Percentiles rank a stretch among this genome's conserved stretches.
Evolutionary conservation across 2,329 filamentous ascomycete genomes (phyloP).

Genomic region (Aspergillus fumigatiaffinis): DNA sequence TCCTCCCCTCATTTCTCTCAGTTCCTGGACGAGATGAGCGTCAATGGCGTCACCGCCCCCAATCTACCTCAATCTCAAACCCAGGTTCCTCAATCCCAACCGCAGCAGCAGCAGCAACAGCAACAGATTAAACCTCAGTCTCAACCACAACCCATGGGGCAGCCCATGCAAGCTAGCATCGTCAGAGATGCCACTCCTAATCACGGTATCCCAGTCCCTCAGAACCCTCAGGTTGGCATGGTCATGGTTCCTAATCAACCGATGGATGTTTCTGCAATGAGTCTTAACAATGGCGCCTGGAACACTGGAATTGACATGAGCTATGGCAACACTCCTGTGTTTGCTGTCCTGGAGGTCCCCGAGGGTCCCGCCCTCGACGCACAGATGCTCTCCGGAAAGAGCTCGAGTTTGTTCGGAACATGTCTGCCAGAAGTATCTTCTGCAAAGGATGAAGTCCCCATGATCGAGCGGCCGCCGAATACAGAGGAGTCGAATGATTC

Average conservation of each 20-base stretch:
- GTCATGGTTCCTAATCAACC: slow-evolving; percentile 76
- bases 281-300: slow-evolving; percentile 48
- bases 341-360: slow-evolving; percentile 67
- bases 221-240: slow-evolving; percentile 66
- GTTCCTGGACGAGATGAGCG: slow-evolving; percentile 69
- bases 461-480: slow-evolving; percentile 40
- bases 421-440: slow-evolving; percentile 34
- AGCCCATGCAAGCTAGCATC: slow-evolving; percentile 45
- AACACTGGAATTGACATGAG: slow-evolving; percentile 45
- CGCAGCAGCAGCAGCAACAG: slow-evolving; percentile 36
- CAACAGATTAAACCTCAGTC: slow-evolving; percentile 34
- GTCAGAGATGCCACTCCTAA: slow-evolving; percentile 67
- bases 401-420: slow-evolving; percentile 50
- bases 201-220: slow-evolving; percentile 54
- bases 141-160: slow-evolving; percentile 38
- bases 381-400: slow-evolving; percentile 67
- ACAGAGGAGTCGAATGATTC: slow-evolving; percentile 13
- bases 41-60: slow-evolving; percentile 49
- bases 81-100: slow-evolving; percentile 3
- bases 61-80: slow-evolving; percentile 21
- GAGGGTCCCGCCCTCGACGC: slow-evolving; percentile 60
- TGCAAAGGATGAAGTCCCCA: slow-evolving; percentile 48
- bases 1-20: slow-evolving; percentile 77
- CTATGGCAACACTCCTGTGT: slow-evolving; percentile 47
- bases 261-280: slow-evolving; percentile 70